Percentiles rank a stretch among this genome's conserved stretches.
phyloP scores from a whole-genome alignment of 441 rosid genomes.

The Arabidopsis lyrata region DNA sequence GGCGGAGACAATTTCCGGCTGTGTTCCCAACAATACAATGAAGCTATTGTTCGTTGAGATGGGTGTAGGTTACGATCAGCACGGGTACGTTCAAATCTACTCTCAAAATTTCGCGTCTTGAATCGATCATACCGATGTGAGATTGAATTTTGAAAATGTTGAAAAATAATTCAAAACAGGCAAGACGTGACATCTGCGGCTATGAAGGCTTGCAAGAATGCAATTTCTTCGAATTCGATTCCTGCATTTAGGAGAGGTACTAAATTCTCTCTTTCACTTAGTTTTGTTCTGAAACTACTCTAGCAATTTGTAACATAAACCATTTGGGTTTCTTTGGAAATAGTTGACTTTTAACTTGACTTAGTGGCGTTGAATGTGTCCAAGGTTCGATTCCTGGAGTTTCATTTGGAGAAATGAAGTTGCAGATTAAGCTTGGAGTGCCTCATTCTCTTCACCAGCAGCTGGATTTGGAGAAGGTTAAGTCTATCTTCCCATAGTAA shows the following conservation, averaged over 20 bases:
- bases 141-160: not conserved
- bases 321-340: not conserved
- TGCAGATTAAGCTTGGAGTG: slow-evolving; percentile 87
- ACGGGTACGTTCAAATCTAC: slow-evolving; percentile 56
- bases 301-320: not conserved
- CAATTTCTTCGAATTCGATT: slow-evolving; percentile 89
- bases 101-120: not conserved
- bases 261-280: too few species aligned
- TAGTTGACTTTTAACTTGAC: not conserved
- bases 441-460: slow-evolving; percentile 82
- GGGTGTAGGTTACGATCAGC: slow-evolving; percentile 98
- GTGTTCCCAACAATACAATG: slow-evolving; percentile 52
- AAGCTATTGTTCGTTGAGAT: slow-evolving; percentile 93
- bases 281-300: not conserved
- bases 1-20: slow-evolving; percentile 35
- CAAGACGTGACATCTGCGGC: slow-evolving; percentile 89
- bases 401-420: slow-evolving; percentile 83
- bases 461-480: slow-evolving; percentile 75
- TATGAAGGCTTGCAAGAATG: slow-evolving; percentile 87
- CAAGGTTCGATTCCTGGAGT: slow-evolving; percentile 93
- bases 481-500: slow-evolving; percentile 93
- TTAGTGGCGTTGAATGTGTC: slow-evolving; percentile 17
- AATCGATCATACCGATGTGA: slow-evolving; percentile 9
- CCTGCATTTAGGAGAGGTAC: slow-evolving; percentile 93
- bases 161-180: slow-evolving; percentile 43